Conservation (phyloP, 768 basidiomycete genomes). For the Mycena rebaudengoi region DNA sequence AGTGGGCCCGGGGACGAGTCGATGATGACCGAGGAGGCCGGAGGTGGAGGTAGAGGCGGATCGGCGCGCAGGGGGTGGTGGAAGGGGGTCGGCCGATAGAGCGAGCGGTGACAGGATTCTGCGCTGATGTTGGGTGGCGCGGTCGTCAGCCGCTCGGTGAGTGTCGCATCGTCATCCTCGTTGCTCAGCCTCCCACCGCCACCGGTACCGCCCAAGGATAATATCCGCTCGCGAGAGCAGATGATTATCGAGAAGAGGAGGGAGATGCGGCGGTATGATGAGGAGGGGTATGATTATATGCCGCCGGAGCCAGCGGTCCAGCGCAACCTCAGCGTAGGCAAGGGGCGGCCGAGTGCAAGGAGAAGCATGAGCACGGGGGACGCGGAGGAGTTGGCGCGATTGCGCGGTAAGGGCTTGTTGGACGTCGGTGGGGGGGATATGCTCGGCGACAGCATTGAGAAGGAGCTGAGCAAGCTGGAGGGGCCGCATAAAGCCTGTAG, state of each 20-base stretch:
- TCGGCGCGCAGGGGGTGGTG: not conserved
- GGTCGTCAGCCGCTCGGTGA: conserved; percentile 47
- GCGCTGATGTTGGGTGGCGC: conserved; percentile 44
- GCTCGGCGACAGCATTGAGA: conserved; percentile 75
- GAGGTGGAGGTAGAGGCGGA: not conserved
- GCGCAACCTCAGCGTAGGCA: conserved; percentile 41
- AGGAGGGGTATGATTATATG: conserved; percentile 48
- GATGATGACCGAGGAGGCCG: not conserved
- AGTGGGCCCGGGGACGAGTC: conserved; percentile 4
- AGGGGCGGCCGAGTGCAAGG: conserved; percentile 63
- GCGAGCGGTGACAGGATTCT: conserved; percentile 63
- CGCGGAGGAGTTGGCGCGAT: conserved; percentile 56
- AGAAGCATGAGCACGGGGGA: conserved; percentile 86
- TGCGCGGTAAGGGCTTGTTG: conserved; percentile 46
- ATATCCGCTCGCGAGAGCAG: conserved; percentile 70
- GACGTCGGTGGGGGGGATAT: conserved; percentile 56
- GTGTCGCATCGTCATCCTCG: conserved; percentile 48
- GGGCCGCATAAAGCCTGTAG: conserved; percentile 51
- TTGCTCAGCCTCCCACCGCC: conserved; percentile 47
- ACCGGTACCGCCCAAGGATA: conserved; percentile 71
- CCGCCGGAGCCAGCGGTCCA: conserved; percentile 31
- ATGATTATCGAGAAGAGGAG: conserved; percentile 77
- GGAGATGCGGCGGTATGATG: conserved; percentile 64
- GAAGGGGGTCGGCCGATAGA: conserved; percentile 28
- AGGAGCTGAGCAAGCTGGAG: conserved; percentile 72